phyloP scores from a whole-genome alignment of 257 asterid genomes.

The Lycium barbarum region DNA sequence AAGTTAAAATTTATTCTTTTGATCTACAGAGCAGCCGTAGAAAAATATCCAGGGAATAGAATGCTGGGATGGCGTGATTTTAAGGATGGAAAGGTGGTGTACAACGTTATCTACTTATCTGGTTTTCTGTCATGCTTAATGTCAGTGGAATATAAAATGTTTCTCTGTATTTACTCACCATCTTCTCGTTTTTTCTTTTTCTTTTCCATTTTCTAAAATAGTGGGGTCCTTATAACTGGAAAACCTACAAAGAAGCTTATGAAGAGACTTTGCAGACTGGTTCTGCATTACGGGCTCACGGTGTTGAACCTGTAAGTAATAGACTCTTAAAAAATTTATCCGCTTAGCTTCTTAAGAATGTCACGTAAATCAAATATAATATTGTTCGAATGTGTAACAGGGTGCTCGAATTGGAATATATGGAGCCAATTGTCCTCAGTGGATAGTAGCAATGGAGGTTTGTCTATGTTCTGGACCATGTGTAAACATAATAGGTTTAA shows the following conservation, averaged over 20 bases:
- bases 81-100: constrained; percentile 56
- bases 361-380: background rate
- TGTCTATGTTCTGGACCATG: background rate
- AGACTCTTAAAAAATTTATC: background rate
- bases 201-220: constrained; percentile 33
- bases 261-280: constrained; percentile 68
- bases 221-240: constrained; percentile 95
- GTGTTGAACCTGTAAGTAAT: constrained; percentile 74
- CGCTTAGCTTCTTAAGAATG: background rate
- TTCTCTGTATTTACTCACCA: background rate
- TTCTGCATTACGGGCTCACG: constrained; percentile 81
- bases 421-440: constrained; percentile 94
- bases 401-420: constrained; percentile 89
- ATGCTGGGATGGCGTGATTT: constrained; percentile 93
- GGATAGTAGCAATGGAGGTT: constrained; percentile 99
- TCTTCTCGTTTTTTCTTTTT: constrained; percentile 4
- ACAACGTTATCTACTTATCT: constrained; percentile 2
- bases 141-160: background rate
- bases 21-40: constrained; percentile 65
- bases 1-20: background rate
- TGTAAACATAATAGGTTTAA: background rate
- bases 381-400: constrained; percentile 39
- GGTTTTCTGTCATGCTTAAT: background rate
- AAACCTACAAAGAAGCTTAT: constrained; percentile 78
- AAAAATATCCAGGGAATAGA: constrained; percentile 67